Conservation (phyloP, 129 eudicot species). For the Centaurea solstitialis region DNA sequence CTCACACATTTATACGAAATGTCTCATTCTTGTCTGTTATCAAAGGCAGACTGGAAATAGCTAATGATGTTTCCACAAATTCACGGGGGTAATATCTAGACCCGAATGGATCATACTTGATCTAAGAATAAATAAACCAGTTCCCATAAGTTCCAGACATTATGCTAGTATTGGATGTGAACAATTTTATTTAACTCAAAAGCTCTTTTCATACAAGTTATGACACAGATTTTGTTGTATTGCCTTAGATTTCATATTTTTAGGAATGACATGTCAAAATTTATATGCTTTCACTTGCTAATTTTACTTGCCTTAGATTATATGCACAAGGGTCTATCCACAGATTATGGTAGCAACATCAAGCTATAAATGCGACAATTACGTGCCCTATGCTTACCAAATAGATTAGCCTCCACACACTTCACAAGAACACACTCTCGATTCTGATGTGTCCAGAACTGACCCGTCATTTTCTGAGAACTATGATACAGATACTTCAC, state of each 20-base stretch:
- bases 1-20: not conserved
- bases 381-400: conserved; percentile 27
- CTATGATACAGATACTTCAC: conserved; percentile 29
- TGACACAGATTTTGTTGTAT: not conserved
- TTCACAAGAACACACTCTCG: conserved; percentile 22
- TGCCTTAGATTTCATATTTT: not conserved
- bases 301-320: too few relatives aligned
- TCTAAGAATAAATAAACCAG: not conserved
- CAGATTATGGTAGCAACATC: not conserved
- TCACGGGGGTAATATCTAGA: not conserved
- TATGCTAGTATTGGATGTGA: not conserved
- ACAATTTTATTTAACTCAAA: not conserved
- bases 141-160: not conserved
- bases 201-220: not conserved
- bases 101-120: not conserved
- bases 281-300: not conserved
- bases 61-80: not conserved
- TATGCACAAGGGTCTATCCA: not conserved
- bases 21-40: not conserved
- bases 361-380: not conserved
- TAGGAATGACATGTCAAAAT: not conserved
- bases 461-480: conserved; percentile 11
- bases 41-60: too few relatives aligned
- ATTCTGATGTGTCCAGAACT: conserved; percentile 20
- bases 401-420: conserved; percentile 29